Percentiles rank a stretch among this genome's conserved stretches.
Evolutionary conservation across 768 basidiomycete genomes (phyloP).

Genomic region (Suillus subluteus): DNA sequence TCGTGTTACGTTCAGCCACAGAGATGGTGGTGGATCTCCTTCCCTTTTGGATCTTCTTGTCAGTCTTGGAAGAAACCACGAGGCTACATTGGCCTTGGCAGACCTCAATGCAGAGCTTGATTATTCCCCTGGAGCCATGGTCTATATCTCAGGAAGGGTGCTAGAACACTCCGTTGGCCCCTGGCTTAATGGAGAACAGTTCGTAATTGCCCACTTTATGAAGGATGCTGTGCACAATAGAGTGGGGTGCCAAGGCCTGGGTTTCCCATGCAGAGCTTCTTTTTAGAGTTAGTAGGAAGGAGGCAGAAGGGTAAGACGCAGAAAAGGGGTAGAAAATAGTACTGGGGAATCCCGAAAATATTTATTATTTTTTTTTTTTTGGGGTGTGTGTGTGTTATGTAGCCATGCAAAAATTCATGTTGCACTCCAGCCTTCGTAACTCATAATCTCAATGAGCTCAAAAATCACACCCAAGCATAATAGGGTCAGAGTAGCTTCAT

Average conservation of each 20-base stretch:
- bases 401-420: background rate
- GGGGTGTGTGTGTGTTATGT: too few species aligned
- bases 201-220: slow-evolving; percentile 13
- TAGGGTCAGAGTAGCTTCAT: background rate
- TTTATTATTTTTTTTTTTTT: too few species aligned
- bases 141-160: slow-evolving; percentile 2
- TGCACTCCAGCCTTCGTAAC: background rate
- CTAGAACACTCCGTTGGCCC: slow-evolving; percentile 8
- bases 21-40: slow-evolving; percentile 1
- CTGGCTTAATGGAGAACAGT: slow-evolving; percentile 6
- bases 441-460: background rate
- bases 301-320: background rate
- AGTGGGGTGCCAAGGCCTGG: slow-evolving; percentile 4
- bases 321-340: too few species aligned
- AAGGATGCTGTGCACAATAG: slow-evolving; percentile 15
- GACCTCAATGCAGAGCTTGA: background rate
- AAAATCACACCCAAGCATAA: background rate
- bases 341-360: too few species aligned
- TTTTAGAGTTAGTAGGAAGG: background rate
- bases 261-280: background rate
- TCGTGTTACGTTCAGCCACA: background rate
- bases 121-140: slow-evolving; percentile 24
- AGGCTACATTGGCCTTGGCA: background rate
- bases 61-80: background rate
- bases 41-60: background rate